phyloP scores from a whole-genome alignment of 345 rosid species.

The Arabis alpina region DNA sequence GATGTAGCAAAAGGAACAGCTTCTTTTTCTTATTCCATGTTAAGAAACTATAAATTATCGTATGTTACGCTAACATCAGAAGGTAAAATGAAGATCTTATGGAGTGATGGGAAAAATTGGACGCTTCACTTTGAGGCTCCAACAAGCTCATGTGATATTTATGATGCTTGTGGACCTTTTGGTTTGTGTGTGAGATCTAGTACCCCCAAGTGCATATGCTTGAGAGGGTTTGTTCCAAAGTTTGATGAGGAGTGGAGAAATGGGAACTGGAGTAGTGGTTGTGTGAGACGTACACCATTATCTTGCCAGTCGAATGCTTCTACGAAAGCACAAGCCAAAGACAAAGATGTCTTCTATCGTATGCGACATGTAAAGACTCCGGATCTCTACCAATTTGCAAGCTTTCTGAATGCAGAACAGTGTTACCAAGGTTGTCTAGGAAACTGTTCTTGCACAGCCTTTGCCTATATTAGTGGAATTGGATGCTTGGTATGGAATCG shows the following conservation, averaged over 20 bases:
- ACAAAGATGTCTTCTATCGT: slow-evolving; percentile 4
- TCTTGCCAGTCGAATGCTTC: slow-evolving; percentile 14
- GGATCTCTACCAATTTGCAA: slow-evolving; percentile 18
- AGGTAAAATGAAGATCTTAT: not conserved
- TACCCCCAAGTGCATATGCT: slow-evolving; percentile 27
- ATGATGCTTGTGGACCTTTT: slow-evolving; percentile 18
- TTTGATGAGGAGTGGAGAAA: slow-evolving; percentile 25
- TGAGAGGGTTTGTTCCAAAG: slow-evolving; percentile 37
- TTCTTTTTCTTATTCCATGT: not conserved
- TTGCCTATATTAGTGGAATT: slow-evolving; percentile 22
- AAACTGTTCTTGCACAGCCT: slow-evolving; percentile 43
- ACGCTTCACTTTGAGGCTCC: not conserved
- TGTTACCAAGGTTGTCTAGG: slow-evolving; percentile 26
- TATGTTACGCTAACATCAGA: slow-evolving; percentile 7
- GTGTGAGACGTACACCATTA: slow-evolving; percentile 30
- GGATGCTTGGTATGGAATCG: slow-evolving; percentile 37
- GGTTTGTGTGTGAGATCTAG: slow-evolving; percentile 13
- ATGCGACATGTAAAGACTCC: slow-evolving; percentile 34
- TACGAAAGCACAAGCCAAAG: not conserved
- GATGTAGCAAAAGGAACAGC: slow-evolving; percentile 25
- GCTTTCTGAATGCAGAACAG: not conserved
- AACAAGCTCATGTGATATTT: no score
- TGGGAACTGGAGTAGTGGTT: slow-evolving; percentile 36
- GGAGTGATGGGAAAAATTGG: not conserved
- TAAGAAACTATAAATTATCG: not conserved